Evolutionary conservation across 441 rosid genomes (phyloP).

Genomic region (Populus hybrid): DNA sequence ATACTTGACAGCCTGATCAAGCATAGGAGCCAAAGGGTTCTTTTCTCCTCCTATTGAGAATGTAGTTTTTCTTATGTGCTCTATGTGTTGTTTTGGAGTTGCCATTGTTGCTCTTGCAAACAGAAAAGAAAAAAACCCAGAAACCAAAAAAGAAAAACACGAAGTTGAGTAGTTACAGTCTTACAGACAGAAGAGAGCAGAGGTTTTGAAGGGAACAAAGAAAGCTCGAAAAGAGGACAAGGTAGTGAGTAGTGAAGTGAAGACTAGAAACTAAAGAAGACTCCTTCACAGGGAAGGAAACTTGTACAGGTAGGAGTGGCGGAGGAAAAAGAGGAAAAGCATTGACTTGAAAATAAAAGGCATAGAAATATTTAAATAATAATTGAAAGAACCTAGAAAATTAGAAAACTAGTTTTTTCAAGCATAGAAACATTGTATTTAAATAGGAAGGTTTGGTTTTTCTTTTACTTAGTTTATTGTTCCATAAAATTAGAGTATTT

Average conservation of each 20-base stretch:
- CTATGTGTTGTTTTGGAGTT: neutral
- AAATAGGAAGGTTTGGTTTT: no score
- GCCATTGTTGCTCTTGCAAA: neutral
- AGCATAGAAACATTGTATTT: no score
- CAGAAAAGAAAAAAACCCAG: neutral
- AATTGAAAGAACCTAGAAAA: no score
- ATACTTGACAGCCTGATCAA: constrained; percentile 51
- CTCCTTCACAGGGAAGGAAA: neutral
- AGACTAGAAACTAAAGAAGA: neutral
- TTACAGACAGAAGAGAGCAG: neutral
- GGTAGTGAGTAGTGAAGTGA: neutral
- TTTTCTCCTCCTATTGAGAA: constrained; percentile 51
- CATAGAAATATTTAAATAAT: no score
- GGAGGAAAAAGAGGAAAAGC: neutral
- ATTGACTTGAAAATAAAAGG: no score
- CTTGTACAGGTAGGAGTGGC: neutral
- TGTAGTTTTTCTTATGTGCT: neutral
- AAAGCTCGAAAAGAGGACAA: neutral
- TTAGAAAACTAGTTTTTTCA: no score
- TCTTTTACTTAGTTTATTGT: no score
- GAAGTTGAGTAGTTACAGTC: neutral
- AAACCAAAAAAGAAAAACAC: no score
- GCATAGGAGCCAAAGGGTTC: constrained; percentile 44
- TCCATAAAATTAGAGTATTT: no score
- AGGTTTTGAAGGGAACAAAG: neutral